phyloP scores from a whole-genome alignment of 148 eudicot genomes.

The Persicaria tinctoria region DNA sequence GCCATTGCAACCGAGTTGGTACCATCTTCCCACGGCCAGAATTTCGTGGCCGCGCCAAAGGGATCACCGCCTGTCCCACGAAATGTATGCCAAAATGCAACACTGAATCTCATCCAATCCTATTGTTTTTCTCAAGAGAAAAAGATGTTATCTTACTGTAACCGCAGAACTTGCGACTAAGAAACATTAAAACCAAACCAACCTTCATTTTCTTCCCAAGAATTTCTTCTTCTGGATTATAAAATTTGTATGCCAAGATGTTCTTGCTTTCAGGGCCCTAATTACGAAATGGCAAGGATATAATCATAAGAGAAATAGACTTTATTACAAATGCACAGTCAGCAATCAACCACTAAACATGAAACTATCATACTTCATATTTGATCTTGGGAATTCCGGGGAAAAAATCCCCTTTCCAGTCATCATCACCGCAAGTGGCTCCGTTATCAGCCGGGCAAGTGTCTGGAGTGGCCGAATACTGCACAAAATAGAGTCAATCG shows the following conservation, averaged over 20 bases:
- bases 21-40: slow-evolving; percentile 99
- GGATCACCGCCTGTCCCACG: slow-evolving; percentile 98
- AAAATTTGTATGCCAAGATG: slow-evolving; percentile 72
- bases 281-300: neutral
- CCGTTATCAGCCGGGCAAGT: slow-evolving; percentile 74
- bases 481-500: neutral
- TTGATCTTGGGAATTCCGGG: slow-evolving; percentile 85
- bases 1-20: slow-evolving; percentile 93
- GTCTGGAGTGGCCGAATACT: slow-evolving; percentile 62
- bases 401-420: slow-evolving; percentile 91
- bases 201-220: slow-evolving; percentile 98
- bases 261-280: slow-evolving; percentile 89
- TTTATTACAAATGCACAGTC: neutral
- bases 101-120: slow-evolving; percentile 98
- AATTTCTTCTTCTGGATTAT: slow-evolving; percentile 83
- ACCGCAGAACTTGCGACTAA: neutral
- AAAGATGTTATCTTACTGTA: neutral
- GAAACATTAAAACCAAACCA: neutral
- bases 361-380: slow-evolving; percentile 53
- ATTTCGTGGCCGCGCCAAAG: slow-evolving; percentile 84
- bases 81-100: slow-evolving; percentile 99
- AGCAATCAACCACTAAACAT: neutral
- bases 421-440: slow-evolving; percentile 45
- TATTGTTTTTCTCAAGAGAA: slow-evolving; percentile 18
- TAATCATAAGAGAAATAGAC: neutral